Evolutionary conservation across 495 filamentous ascomycete genomes (phyloP), one percentile per base, ranked within the genome.

Genomic region (Cercophora samala): DNA sequence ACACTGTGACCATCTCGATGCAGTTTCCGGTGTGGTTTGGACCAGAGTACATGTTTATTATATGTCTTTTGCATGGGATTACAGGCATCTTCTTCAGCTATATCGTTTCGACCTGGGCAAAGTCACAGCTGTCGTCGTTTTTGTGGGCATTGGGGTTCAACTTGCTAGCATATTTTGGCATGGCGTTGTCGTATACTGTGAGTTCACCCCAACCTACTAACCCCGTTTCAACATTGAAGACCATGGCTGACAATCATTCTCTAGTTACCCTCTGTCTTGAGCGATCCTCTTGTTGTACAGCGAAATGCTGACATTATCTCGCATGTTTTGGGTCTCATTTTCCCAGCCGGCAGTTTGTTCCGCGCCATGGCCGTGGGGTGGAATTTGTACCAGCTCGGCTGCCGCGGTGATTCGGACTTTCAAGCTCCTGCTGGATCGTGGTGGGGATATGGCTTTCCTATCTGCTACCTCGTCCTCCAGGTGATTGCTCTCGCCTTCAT

Each of bases 41-140:
- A 64, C 73, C 88, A 15, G 87, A 83, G 26, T 93, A 92, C 70
- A 81, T 93, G 18, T 92, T 91, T 71, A 75, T 89, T n/a, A 83
- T 93, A 18, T 83, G 92, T 65, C 81, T 89, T 19, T 80, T 93
- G 4, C 93, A 91, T 74, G 90, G 91, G 0, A 75, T 93, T 21
- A 81, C 87, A 0, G 86, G 88, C 4, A 89, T 85, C 21, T 76
- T 92, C 6, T 74, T 88, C 18, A 80, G 88, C 3, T 95, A 95
- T 74, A 79, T 90, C 25, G 78, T 93, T 22, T 90, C 90, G 0
- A 79, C 90, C 1, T 82, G 91, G 58, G 65, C 75, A 62, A 67
- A 68, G 46, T 71, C 77, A 19, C 72, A 75, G 26, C 69, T 78
- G 1, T 73, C 77, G 4, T 69, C 76, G 15, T 80, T 78, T 63